Conservation (phyloP, 176 grass and related monocot species). For the Lolium multiflorum region DNA sequence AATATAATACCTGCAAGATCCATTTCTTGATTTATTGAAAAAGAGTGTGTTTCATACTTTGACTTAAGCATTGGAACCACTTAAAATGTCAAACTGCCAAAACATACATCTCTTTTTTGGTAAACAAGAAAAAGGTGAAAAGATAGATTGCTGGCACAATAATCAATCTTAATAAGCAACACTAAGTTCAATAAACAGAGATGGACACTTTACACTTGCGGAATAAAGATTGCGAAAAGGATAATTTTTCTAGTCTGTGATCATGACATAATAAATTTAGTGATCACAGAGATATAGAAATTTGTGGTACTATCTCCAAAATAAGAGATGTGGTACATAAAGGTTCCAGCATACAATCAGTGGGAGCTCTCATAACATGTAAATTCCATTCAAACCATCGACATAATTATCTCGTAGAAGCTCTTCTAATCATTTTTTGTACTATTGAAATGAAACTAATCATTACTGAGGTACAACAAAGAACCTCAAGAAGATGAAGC, state of each 20-base stretch:
- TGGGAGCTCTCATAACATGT: not conserved
- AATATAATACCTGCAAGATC: not conserved
- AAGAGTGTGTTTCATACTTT: not conserved
- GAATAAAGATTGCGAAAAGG: not conserved
- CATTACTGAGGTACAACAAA: constrained; percentile 27
- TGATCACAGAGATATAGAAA: not conserved
- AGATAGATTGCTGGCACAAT: constrained; percentile 1
- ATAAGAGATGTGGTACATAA: constrained; percentile 11
- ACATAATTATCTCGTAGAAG: constrained; percentile 10
- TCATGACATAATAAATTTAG: not conserved
- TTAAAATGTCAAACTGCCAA: constrained; percentile 4
- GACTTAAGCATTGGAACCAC: not conserved
- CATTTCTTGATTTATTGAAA: not conserved
- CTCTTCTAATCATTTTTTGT: constrained; percentile 28
- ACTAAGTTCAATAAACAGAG: constrained; percentile 2
- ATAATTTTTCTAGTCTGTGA: constrained; percentile 5
- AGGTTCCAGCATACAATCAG: constrained; percentile 40
- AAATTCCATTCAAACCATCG: constrained; percentile 15
- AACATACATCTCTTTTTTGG: too few species aligned
- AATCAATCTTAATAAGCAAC: constrained; percentile 4
- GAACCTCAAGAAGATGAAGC: constrained; percentile 28
- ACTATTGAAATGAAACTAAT: constrained; percentile 43
- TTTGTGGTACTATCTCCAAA: constrained; percentile 17
- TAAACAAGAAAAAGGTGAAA: too few species aligned
- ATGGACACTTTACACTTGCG: not conserved